These are phyloP conservation scores for Austroboletus eburneus DNA, from an alignment of 768 basidiomycete species.

Conservation along the genomic window DNA sequence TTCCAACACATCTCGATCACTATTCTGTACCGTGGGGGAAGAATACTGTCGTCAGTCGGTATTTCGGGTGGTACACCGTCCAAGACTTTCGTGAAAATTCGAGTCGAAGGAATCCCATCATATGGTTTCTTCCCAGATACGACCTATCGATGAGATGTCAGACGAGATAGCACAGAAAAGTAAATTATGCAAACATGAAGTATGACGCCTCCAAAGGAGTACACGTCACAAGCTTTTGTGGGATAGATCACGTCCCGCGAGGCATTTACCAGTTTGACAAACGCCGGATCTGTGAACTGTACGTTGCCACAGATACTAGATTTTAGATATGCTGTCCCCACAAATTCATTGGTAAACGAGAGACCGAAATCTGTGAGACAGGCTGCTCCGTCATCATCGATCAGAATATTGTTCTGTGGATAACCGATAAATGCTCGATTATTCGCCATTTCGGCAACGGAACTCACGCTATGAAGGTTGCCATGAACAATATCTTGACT, in stretches of 20 bases:
- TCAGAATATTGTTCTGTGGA: constrained; percentile 38
- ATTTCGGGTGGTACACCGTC: constrained; percentile 13
- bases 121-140: constrained; percentile 20
- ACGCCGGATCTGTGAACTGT: constrained; percentile 44
- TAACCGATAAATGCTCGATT: background rate
- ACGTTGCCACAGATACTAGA: constrained; percentile 37
- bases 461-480: constrained; percentile 34
- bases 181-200: constrained; percentile 19
- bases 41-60: background rate
- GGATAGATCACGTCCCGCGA: constrained; percentile 6
- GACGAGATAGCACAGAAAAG: background rate
- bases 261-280: constrained; percentile 3
- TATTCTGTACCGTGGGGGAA: constrained; percentile 1
- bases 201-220: constrained; percentile 36
- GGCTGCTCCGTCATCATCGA: constrained; percentile 36
- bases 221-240: constrained; percentile 22
- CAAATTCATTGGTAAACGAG: constrained; percentile 22
- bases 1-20: constrained; percentile 20
- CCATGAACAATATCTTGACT: constrained; percentile 27
- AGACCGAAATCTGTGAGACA: constrained; percentile 50
- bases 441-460: background rate
- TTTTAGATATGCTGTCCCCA: constrained; percentile 27
- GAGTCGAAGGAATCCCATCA: background rate
- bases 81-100: background rate
- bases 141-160: constrained; percentile 14